Percentiles rank a stretch among this genome's conserved stretches.
These are phyloP conservation scores for Phytopythium oedochilum DNA, from an alignment of 352 stramenopile species.

Conservation along the genomic window DNA sequence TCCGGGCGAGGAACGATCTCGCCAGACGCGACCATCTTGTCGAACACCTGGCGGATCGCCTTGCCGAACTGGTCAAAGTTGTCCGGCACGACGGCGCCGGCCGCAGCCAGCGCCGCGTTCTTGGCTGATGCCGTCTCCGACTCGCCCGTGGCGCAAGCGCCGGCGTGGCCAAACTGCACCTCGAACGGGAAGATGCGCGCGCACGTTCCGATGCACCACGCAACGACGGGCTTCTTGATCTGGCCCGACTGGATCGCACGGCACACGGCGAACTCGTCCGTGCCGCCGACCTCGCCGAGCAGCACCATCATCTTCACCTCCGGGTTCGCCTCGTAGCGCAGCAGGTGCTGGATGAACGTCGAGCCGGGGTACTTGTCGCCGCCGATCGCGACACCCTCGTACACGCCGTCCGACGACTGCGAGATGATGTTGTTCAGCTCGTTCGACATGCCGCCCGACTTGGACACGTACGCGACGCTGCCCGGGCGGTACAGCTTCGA, in stretches of 20 bases:
- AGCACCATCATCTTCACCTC: constrained; percentile 96
- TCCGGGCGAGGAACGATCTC: constrained; percentile 85
- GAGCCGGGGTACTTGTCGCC: constrained; percentile 96
- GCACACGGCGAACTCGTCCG: constrained; percentile 96
- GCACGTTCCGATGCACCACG: constrained; percentile 98
- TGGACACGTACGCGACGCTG: constrained; percentile 96
- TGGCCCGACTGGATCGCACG: constrained; percentile 90
- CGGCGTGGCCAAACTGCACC: constrained; percentile 96
- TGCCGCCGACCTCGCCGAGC: constrained; percentile 94
- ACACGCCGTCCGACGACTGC: constrained; percentile 94
- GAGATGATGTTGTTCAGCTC: constrained; percentile 98
- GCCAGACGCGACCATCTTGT: constrained; percentile 72
- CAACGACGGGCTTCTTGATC: constrained; percentile 96
- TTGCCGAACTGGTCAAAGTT: constrained; percentile 96
- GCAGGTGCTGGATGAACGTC: constrained; percentile 95
- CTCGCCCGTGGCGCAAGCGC: constrained; percentile 90
- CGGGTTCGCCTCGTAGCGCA: constrained; percentile 95
- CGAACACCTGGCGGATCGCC: constrained; percentile 89
- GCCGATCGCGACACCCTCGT: constrained; percentile 93
- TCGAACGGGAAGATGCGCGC: constrained; percentile 97
- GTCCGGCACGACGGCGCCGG: constrained; percentile 90
- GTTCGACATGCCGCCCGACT: constrained; percentile 97
- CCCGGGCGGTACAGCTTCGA: constrained; percentile 96
- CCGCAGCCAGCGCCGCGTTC: constrained; percentile 88
- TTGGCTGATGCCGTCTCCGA: constrained; percentile 93